Percentiles rank a stretch among this genome's conserved stretches.
Evolutionary conservation across 768 basidiomycete species (phyloP).

Genomic region (Boletus rubropictus): DNA sequence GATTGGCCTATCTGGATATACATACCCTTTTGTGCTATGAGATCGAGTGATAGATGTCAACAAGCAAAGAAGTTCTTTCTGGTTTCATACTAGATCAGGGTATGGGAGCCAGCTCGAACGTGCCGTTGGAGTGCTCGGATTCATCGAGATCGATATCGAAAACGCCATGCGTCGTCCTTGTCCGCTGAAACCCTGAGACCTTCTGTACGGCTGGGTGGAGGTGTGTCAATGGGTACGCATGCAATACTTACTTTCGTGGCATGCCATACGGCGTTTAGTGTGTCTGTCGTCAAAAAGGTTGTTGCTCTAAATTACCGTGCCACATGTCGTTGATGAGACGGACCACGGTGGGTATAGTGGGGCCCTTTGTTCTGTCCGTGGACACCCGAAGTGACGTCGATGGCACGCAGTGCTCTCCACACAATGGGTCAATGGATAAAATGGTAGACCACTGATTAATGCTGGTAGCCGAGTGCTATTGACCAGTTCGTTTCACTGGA

Average conservation of each 20-base stretch:
- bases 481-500: no score
- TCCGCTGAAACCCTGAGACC: constrained; percentile 1
- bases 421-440: neutral
- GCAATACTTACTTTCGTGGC: no score
- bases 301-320: constrained; percentile 19
- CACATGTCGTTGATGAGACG: constrained; percentile 2
- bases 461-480: no score
- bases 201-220: neutral
- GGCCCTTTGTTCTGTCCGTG: constrained; percentile 3
- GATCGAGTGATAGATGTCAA: no score
- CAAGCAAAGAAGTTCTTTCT: neutral
- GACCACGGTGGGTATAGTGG: constrained; percentile 25
- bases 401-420: no score
- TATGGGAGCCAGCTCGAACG: neutral
- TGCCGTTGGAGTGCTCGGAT: no score
- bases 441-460: no score
- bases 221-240: neutral
- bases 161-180: neutral
- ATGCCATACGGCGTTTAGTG: neutral
- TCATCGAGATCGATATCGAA: neutral
- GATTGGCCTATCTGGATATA: neutral
- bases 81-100: neutral
- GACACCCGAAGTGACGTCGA: constrained; percentile 9
- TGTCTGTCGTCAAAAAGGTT: constrained; percentile 2
- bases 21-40: neutral